Percentiles rank a stretch among this genome's conserved stretches.
phyloP scores from a whole-genome alignment of 108 stramenopile species.

The Cyclotella atomus region DNA sequence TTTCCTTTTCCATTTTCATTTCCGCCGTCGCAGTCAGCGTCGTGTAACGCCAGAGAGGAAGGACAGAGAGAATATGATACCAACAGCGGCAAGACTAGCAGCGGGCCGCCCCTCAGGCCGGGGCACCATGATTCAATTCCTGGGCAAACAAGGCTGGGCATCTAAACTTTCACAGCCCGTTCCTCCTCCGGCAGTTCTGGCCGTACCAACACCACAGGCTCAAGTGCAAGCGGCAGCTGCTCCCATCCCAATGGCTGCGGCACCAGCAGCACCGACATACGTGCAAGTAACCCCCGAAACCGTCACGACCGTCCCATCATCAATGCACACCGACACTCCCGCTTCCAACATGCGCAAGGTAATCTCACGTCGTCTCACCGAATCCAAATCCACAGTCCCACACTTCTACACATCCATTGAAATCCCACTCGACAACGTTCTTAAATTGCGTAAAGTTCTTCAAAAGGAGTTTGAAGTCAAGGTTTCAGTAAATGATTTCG shows the following conservation, averaged over 20 bases:
- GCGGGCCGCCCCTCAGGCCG: conserved; percentile 37
- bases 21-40: too few relatives aligned
- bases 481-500: conserved; percentile 96
- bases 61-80: too few relatives aligned
- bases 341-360: conserved; percentile 91
- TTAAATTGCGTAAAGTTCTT: conserved; percentile 84
- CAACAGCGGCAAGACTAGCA: conserved; percentile 29
- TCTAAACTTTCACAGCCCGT: conserved; percentile 35
- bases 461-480: conserved; percentile 74
- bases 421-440: conserved; percentile 86
- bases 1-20: neutral
- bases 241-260: conserved; percentile 44
- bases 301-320: conserved; percentile 47
- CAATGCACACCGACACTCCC: conserved; percentile 48
- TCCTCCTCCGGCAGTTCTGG: conserved; percentile 10
- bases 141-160: conserved; percentile 91
- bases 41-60: too few relatives aligned
- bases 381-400: conserved; percentile 95
- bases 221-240: conserved; percentile 45
- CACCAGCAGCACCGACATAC: conserved; percentile 45
- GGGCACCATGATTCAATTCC: conserved; percentile 76
- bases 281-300: conserved; percentile 51
- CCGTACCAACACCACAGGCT: conserved; percentile 10
- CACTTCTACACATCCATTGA: conserved; percentile 96
- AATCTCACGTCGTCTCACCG: conserved; percentile 93